Base-by-base conservation (phyloP, 768 basidiomycete genomes). In the Chlorophyllum brunneum region DNA sequence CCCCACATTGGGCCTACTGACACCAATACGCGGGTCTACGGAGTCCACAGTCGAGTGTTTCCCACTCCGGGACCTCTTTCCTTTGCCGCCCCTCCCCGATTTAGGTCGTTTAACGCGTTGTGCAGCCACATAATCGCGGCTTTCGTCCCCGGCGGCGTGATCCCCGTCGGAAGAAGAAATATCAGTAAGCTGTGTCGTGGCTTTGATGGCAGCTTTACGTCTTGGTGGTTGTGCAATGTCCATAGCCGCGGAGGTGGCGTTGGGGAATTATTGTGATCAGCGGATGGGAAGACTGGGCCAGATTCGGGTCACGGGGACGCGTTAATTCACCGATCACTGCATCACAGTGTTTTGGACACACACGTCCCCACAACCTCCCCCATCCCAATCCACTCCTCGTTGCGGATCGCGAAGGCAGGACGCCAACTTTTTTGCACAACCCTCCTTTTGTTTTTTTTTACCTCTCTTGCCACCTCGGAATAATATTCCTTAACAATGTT, bases 151-250 rank as follows among this genome's bases (percentile, higher is more conserved):
- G 15, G 7, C 11, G 30, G 9, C 31, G 8, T 22, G 31, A 1
- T 24, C 40, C 22, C 43, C 49, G 20, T 42, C 40, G 4, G n/a
- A n/a, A 15, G 51, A 51, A 16, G 50, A 53, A 38, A 44, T 22
- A 38, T 53, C 51, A 8, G n/a, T 43, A 16, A 53, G 44, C 16
- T 39, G 43, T 38, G 36, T 31, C 15, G 43, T 38, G 7, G 51
- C 51, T 23, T 46, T 53, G 5, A 53, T 45, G 16, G 51, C 43
- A 22, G 51, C 51, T 13, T 24, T 30, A 7, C 51, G 51, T 29
- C 44, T 45, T 46, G 36, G 44, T 27, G 33, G 50, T 31, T 45
- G 34, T 31, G 15, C 18, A 30, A 24, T 30, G 22, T 46, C 33
- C 51, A 53, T 53, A 23, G 51, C 3, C 5, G 20, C 15, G 26